Percentiles rank a stretch among this genome's conserved stretches.
Evolutionary conservation across 2,329 filamentous ascomycete species (phyloP).

Genomic region (Eutypa lata): DNA sequence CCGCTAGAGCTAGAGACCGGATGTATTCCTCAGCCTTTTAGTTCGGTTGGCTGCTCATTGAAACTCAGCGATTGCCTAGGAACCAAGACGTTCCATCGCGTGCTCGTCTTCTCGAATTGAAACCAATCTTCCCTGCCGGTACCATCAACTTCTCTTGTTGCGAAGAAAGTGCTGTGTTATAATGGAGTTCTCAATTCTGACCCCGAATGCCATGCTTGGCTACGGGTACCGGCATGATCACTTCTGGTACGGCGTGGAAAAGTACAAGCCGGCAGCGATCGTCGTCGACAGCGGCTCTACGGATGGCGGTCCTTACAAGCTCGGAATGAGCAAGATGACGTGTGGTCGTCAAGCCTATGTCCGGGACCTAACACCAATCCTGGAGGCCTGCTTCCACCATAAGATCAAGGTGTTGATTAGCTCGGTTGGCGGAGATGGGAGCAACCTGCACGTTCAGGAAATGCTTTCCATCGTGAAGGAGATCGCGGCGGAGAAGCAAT

Average conservation of each 20-base stretch:
- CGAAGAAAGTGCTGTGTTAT: too few relatives aligned
- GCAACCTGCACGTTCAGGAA: conserved; percentile 35
- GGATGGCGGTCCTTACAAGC: conserved; percentile 24
- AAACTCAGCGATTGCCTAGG: too few relatives aligned
- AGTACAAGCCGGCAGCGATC: conserved; percentile 27
- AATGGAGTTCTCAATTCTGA: conserved; percentile 22
- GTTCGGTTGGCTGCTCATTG: too few relatives aligned
- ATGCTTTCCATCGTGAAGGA: conserved; percentile 36
- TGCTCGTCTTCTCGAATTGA: too few relatives aligned
- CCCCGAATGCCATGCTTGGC: conserved; percentile 30
- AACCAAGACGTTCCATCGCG: too few relatives aligned
- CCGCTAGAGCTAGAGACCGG: too few relatives aligned
- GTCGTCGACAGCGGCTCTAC: conserved; percentile 35
- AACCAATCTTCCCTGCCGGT: too few relatives aligned
- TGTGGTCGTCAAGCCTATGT: conserved; percentile 5
- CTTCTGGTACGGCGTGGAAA: conserved; percentile 28
- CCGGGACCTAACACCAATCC: conserved; percentile 22
- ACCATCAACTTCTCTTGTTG: too few relatives aligned
- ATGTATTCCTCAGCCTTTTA: too few relatives aligned
- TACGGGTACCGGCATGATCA: conserved; percentile 27
- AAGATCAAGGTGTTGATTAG: conserved; percentile 27
- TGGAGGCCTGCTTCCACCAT: conserved; percentile 19
- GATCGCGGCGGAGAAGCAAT: conserved; percentile 23
- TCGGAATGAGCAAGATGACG: conserved; percentile 9
- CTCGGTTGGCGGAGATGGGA: conserved; percentile 40